A percentile compares a stretch with the other conserved stretches of the same genome.
These are phyloP conservation scores for Silene conica DNA, from an alignment of 148 eudicot species.

Conservation along the genomic window DNA sequence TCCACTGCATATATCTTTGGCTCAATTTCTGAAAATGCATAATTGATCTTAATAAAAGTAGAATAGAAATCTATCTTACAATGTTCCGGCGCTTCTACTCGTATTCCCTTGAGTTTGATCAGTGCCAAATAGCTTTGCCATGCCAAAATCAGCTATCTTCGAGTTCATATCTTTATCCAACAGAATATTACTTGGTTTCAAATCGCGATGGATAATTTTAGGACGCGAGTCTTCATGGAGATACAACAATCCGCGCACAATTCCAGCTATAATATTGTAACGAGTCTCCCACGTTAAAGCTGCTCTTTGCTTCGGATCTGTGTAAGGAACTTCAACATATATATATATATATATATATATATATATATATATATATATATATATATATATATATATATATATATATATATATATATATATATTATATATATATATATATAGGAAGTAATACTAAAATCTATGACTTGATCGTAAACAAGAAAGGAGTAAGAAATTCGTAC, in stretches of 20 bases:
- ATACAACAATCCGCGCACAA: constrained; percentile 45
- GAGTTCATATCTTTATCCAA: constrained; percentile 45
- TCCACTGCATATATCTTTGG: constrained; percentile 38
- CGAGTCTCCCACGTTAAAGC: constrained; percentile 38
- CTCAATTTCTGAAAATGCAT: neutral
- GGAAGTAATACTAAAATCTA: no score
- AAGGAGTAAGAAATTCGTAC: neutral
- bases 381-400: no score
- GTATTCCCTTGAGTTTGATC: constrained; percentile 65
- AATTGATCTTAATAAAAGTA: no score
- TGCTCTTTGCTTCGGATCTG: constrained; percentile 28
- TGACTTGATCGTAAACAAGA: neutral
- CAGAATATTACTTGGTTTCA: constrained; percentile 43
- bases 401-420: no score
- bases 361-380: no score
- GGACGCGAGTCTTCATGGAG: constrained; percentile 51
- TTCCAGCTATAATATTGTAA: constrained; percentile 43
- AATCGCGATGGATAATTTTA: constrained; percentile 37
- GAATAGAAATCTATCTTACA: constrained; percentile 14
- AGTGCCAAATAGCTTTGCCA: constrained; percentile 37
- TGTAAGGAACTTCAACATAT: no score
- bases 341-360: no score
- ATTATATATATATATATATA: no score
- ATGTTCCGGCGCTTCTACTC: constrained; percentile 30
- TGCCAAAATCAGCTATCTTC: constrained; percentile 50